Base-by-base conservation (phyloP, 1,284 basidiomycete species). In the Austropuccinia psidii region DNA sequence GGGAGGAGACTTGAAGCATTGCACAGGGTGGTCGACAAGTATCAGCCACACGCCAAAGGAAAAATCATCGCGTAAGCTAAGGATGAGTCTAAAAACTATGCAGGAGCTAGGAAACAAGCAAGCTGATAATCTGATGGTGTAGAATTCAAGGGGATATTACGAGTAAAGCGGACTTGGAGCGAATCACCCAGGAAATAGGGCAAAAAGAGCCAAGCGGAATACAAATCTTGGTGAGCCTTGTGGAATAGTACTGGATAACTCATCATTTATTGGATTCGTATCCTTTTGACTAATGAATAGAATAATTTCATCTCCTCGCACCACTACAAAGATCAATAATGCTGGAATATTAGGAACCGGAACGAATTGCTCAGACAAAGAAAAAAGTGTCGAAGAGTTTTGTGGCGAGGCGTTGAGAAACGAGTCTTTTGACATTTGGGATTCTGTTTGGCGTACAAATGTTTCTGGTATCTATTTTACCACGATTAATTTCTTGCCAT, bases 391-490 rank as follows among this genome's bases (percentile, higher is more conserved):
- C 27, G 21, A 67, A 39, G 50, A 67, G 21, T 49, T 21, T 1
- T 37, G 58, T 39, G 19, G 64, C 27, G 27, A 31, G 27, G 49
- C 61, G 15, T 24, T 55, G 37, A 62, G 64, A 41, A 62, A 60
- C n/a, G 70, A 73, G 55, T 50, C 24, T 35, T 73, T 73, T 52
- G 70, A 64, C 13, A n/a, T 55, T 17, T 73, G 70, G 70, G 70
- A 73, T 55, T 41, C 43, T 35, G 70, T 73, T 11, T 73, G 70
- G 70, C 62, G 70, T 39, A 73, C 70, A 35, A 73, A 73, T 55
- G 70, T 73, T 2, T 60, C 70, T 6, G 57, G 45, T 15, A 52
- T 73, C 7, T 73, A 62, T 35, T 73, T 73, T 29, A 62, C 70
- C 19, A 73, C 70, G 15, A 41, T 73, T 24, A 35, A 47, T 49